These are phyloP conservation scores for Rehmannia glutinosa DNA, from an alignment of 257 asterid species.

Conservation along the genomic window DNA sequence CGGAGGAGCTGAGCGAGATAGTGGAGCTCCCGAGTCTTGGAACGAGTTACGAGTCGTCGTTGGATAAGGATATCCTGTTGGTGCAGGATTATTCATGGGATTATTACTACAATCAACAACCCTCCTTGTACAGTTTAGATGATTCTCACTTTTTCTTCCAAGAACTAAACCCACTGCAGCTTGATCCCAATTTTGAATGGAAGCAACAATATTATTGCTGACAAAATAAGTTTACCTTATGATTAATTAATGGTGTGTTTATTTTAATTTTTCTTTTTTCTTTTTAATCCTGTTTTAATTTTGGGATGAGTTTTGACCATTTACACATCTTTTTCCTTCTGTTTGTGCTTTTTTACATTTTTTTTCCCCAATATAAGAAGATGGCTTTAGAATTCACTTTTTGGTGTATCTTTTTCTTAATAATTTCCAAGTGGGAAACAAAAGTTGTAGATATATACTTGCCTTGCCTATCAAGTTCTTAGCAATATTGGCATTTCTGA, in stretches of 20 bases:
- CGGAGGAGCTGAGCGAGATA: constrained; percentile 57
- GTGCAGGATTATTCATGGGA: constrained; percentile 40
- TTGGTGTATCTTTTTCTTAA: neutral
- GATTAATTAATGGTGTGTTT: neutral
- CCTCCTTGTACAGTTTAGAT: constrained; percentile 27
- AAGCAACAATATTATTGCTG: constrained; percentile 16
- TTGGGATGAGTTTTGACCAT: constrained; percentile 15
- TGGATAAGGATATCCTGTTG: constrained; percentile 21
- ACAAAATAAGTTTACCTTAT: neutral
- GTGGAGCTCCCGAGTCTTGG: constrained; percentile 55
- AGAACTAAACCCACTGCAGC: too few species aligned
- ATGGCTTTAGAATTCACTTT: constrained; percentile 11
- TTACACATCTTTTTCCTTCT: constrained; percentile 1
- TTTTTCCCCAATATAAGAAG: neutral
- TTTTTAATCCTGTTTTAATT: neutral
- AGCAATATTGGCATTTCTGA: neutral
- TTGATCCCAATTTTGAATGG: constrained; percentile 40
- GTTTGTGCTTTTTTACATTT: neutral
- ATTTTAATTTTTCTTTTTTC: neutral
- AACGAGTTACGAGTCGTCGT: constrained; percentile 34
- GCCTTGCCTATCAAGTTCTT: constrained; percentile 11
- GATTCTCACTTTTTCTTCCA: constrained; percentile 34
- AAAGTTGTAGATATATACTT: neutral
- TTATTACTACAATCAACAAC: constrained; percentile 12
- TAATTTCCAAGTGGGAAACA: neutral